phyloP scores from a whole-genome alignment of 176 grass and related monocot genomes.

The Carex pumila region DNA sequence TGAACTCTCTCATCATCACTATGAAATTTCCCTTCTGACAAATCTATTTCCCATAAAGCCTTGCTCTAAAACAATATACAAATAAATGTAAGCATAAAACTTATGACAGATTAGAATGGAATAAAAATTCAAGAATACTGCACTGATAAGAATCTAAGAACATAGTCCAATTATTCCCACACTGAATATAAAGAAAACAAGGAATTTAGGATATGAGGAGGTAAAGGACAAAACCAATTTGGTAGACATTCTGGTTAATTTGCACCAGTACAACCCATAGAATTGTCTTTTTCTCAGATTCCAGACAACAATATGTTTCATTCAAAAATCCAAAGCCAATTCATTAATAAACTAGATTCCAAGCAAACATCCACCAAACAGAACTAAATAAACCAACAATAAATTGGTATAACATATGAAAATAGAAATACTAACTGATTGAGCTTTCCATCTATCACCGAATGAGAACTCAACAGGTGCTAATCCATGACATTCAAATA shows the following conservation, averaged over 20 bases:
- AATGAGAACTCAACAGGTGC: slow-evolving; percentile 48
- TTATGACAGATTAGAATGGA: background rate
- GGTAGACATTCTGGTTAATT: background rate
- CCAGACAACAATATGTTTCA: background rate
- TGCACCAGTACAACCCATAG: background rate
- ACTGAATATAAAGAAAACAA: background rate
- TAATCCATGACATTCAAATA: slow-evolving; percentile 1
- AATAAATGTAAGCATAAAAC: background rate
- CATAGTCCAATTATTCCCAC: background rate
- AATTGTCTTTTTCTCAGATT: background rate
- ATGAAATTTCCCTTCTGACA: slow-evolving; percentile 64
- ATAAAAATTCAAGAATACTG: background rate
- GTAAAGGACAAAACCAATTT: background rate
- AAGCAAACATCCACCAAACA: too few species aligned
- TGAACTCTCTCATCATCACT: slow-evolving; percentile 67
- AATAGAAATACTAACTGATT: slow-evolving; percentile 54
- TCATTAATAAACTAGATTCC: background rate
- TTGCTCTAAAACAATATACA: slow-evolving; percentile 26
- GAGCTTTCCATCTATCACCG: slow-evolving; percentile 59
- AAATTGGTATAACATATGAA: background rate
- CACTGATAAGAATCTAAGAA: background rate
- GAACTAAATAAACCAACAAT: too few species aligned
- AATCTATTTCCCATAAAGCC: slow-evolving; percentile 54
- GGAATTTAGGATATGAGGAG: background rate
- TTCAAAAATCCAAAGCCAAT: background rate